phyloP scores from a whole-genome alignment of 257 asterid species.

The Gentiana straminea region DNA sequence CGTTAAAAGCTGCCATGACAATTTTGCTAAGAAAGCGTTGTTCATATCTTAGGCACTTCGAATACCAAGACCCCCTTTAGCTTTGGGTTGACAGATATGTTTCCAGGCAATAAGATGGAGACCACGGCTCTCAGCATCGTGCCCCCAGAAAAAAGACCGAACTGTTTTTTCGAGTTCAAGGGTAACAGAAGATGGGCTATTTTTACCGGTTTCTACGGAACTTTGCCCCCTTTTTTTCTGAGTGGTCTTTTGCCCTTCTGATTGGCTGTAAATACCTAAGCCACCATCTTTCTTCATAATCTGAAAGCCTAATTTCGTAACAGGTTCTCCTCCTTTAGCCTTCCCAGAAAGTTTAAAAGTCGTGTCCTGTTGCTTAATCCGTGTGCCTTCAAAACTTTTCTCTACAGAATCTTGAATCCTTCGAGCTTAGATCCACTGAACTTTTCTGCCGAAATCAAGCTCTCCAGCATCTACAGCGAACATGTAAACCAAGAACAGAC shows the following conservation, averaged over 20 bases:
- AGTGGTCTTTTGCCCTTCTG: conserved; percentile 33
- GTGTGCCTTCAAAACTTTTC: conserved; percentile 53
- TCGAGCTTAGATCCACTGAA: conserved; percentile 51
- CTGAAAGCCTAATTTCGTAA: conserved; percentile 78
- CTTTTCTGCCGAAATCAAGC: conserved; percentile 60
- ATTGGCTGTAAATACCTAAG: conserved; percentile 51
- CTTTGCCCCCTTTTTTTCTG: no score
- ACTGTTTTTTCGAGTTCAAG: no score
- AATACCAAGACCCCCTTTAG: no score
- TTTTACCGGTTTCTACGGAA: conserved; percentile 13
- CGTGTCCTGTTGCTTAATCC: conserved; percentile 70
- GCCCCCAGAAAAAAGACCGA: no score
- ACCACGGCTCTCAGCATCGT: no score
- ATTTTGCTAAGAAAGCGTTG: no score
- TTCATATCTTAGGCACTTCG: no score
- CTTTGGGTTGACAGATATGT: no score
- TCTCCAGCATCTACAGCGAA: conserved; percentile 82
- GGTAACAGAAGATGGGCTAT: conserved; percentile 7
- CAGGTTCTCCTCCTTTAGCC: conserved; percentile 85
- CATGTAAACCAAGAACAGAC: conserved; percentile 62
- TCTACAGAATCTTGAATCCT: conserved; percentile 69
- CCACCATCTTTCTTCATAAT: conserved; percentile 98
- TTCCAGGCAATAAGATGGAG: no score
- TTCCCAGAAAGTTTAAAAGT: conserved; percentile 51
- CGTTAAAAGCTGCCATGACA: no score